Evolutionary conservation across 257 asterid genomes (phyloP), one percentile per base, ranked within the genome.

Genomic region (Solanum bulbocastanum): DNA sequence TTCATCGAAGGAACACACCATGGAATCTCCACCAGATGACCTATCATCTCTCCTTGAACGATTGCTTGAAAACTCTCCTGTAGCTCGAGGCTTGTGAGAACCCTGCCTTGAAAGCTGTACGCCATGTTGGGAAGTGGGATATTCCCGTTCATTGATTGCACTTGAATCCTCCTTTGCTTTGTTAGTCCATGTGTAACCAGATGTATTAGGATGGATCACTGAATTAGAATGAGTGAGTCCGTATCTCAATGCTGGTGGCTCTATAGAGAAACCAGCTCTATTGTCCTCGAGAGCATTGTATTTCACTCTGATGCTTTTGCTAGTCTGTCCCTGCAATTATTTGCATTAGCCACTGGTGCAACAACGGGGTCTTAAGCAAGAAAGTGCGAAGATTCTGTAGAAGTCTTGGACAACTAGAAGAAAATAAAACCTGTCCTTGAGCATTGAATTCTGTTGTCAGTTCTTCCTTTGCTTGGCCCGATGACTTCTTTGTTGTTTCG

Each of bases 191-290:
- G 92, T 78, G 79, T 92, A 87, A 33, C 92, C 95, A 27, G 73
- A 86, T 58, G 94, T 93, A 44, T 90, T 93, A 10, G 95, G 99
- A 88, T 94, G 98, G 87, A 94, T 85, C 93, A 90, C 94, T 18
- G 98, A 92, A 90, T 84, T 94, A 27, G 98, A 92, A 87, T 92
- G 96, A 88, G 91, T 33, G 83, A 88, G 89, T 46, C 89, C 91
- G 62, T 78, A 73, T 33, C 87, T 90, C 46, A 68, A 92, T 88
- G 95, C 87, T 4, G 94, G 93, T 5, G 96, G 96, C 85, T 93
- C 98, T 11, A 92, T 88, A 25, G 92, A 94, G 91, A 92, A 94
- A 15, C 95, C 96, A 8, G 93, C 88, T 88, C 94, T 93, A 87
- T 93, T 89, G 72, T 91, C 96, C 90, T 93, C 95, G 44, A 49